Evolutionary conservation across 129 eudicot species (phyloP).

Genomic region (Flaveria brownii): DNA sequence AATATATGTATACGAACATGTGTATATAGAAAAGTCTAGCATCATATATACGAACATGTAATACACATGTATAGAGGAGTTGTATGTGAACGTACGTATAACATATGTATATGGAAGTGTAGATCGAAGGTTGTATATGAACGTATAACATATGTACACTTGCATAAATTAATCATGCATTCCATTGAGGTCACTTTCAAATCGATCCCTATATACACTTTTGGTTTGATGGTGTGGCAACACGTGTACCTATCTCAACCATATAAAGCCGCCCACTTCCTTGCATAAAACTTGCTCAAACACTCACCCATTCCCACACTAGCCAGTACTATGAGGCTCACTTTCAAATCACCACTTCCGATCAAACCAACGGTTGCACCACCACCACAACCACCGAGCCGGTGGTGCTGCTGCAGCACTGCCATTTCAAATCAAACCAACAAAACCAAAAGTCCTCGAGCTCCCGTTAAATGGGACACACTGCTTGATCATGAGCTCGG

Average conservation of each 20-base stretch:
- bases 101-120: too few relatives aligned
- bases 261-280: constrained; percentile 20
- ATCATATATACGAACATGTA: too few relatives aligned
- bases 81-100: too few relatives aligned
- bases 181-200: constrained; percentile 25
- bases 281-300: constrained; percentile 27
- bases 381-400: constrained; percentile 27
- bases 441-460: background rate
- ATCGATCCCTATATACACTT: background rate
- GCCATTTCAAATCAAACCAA: constrained; percentile 2
- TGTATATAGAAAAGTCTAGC: too few relatives aligned
- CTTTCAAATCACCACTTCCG: constrained; percentile 34
- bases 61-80: too few relatives aligned
- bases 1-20: too few relatives aligned
- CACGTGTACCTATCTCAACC: constrained; percentile 28
- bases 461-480: constrained; percentile 44
- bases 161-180: background rate
- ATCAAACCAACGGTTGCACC: constrained; percentile 36
- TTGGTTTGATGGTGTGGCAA: constrained; percentile 3
- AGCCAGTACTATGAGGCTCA: constrained; percentile 25
- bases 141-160: too few relatives aligned
- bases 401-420: constrained; percentile 16
- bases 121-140: too few relatives aligned
- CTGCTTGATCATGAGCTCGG: constrained; percentile 6
- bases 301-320: background rate